A percentile compares a stretch with the other conserved stretches of the same genome.
These are phyloP conservation scores for Tetrapisispora fleetii DNA, from an alignment of 805 yeast species.

Conservation along the genomic window DNA sequence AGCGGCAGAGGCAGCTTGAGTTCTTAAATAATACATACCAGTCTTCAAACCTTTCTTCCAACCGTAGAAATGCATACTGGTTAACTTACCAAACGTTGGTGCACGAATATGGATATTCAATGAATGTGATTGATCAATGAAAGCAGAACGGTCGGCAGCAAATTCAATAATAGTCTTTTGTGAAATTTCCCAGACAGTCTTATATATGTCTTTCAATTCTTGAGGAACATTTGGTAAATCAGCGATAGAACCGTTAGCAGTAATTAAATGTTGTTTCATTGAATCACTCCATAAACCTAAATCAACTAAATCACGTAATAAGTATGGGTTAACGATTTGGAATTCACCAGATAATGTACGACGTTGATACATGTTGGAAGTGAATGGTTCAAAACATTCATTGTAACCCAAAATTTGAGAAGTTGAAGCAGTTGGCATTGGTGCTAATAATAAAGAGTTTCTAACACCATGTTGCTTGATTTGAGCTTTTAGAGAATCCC, in stretches of 20 bases:
- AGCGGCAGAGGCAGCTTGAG: conserved; percentile 96
- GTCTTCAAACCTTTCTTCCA: conserved; percentile 98
- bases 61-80: conserved; percentile 97
- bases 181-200: conserved; percentile 94
- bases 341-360: conserved; percentile 90
- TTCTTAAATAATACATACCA: conserved; percentile 95
- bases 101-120: conserved; percentile 78
- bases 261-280: conserved; percentile 67
- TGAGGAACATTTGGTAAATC: conserved; percentile 62
- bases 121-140: conserved; percentile 86
- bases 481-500: conserved; percentile 60
- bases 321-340: conserved; percentile 83
- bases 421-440: conserved; percentile 98
- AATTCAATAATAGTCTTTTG: conserved; percentile 78
- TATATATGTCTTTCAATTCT: conserved; percentile 67
- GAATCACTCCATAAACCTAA: conserved; percentile 75
- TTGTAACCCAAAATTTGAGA: conserved; percentile 90
- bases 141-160: conserved; percentile 74
- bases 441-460: conserved; percentile 82
- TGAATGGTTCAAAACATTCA: conserved; percentile 94
- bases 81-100: conserved; percentile 93
- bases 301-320: conserved; percentile 71
- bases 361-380: conserved; percentile 85
- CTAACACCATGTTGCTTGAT: conserved; percentile 61
- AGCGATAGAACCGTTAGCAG: conserved; percentile 81